Evolutionary conservation across 192 early-diverging fungal species (phyloP).

Genomic region (Umbelopsis sp.): DNA sequence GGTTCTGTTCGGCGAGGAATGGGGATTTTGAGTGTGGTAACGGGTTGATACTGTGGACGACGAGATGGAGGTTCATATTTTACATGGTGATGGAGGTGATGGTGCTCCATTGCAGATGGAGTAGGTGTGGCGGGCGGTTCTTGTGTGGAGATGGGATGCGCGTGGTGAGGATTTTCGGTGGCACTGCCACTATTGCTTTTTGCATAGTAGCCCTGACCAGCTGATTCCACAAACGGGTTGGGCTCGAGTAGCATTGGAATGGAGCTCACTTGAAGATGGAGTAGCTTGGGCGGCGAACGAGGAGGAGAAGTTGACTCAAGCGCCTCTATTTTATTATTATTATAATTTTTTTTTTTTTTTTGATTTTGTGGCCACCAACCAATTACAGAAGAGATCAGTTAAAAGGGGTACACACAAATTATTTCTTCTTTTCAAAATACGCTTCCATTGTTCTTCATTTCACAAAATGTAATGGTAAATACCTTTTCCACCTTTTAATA

Average conservation of each 20-base stretch:
- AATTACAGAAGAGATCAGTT: conserved; percentile 3
- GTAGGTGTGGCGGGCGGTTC: conserved; percentile 11
- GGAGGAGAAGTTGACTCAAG: neutral
- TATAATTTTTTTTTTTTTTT: conserved; percentile 1
- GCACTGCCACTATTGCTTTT: neutral
- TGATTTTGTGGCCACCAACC: conserved; percentile 3
- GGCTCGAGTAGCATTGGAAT: conserved; percentile 15
- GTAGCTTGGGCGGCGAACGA: neutral
- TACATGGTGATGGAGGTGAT: neutral
- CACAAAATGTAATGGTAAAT: neutral
- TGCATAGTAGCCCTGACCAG: neutral
- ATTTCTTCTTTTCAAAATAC: no score
- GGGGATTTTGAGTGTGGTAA: conserved; percentile 5
- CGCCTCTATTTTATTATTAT: neutral
- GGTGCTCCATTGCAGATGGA: conserved; percentile 9
- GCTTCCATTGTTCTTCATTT: no score
- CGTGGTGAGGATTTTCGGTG: neutral
- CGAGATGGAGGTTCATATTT: conserved; percentile 10
- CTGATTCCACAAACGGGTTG: neutral
- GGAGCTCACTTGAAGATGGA: neutral
- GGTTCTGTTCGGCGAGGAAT: conserved; percentile 12
- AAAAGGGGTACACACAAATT: neutral
- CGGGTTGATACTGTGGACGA: neutral
- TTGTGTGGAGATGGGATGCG: neutral
- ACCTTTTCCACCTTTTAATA: neutral